Evolutionary conservation across 108 stramenopile genomes (phyloP).

Genomic region (Stephanodiscus minutulus): DNA sequence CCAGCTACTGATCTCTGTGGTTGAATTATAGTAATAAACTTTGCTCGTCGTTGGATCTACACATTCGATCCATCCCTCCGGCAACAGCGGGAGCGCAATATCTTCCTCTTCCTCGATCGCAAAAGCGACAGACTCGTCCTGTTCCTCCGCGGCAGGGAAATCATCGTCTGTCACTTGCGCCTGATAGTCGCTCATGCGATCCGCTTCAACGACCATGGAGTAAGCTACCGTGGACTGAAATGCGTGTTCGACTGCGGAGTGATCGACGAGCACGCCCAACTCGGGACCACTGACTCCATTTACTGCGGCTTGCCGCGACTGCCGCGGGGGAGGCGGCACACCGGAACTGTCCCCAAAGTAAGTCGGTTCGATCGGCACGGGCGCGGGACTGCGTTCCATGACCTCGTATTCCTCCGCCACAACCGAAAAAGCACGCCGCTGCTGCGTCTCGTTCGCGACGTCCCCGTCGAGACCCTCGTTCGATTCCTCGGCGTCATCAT

Average conservation of each 20-base stretch:
- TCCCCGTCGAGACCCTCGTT: not conserved
- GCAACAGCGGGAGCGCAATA: not conserved
- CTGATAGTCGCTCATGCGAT: slow-evolving; percentile 25
- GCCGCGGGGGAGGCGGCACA: not conserved
- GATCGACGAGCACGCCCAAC: not conserved
- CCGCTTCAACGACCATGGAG: slow-evolving; percentile 25
- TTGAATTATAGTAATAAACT: slow-evolving; percentile 61
- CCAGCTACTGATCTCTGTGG: slow-evolving; percentile 58
- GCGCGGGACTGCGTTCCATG: not conserved
- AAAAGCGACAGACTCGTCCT: not conserved
- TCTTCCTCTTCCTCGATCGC: not conserved
- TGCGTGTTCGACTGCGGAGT: not conserved
- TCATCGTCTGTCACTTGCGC: slow-evolving; percentile 5
- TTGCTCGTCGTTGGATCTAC: slow-evolving; percentile 47
- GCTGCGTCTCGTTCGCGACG: not conserved
- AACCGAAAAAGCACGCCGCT: not conserved
- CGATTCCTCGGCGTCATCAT: not conserved
- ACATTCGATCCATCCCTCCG: slow-evolving; percentile 51
- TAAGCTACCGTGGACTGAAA: slow-evolving; percentile 10
- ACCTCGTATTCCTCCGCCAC: not conserved
- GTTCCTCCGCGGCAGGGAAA: not conserved
- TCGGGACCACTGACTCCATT: not conserved
- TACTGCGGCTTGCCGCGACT: not conserved
- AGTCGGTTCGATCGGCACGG: not conserved
- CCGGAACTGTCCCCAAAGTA: not conserved